These are phyloP conservation scores for Opeltia flavorubescens DNA, from an alignment of 495 filamentous ascomycete species.

Conservation along the genomic window DNA sequence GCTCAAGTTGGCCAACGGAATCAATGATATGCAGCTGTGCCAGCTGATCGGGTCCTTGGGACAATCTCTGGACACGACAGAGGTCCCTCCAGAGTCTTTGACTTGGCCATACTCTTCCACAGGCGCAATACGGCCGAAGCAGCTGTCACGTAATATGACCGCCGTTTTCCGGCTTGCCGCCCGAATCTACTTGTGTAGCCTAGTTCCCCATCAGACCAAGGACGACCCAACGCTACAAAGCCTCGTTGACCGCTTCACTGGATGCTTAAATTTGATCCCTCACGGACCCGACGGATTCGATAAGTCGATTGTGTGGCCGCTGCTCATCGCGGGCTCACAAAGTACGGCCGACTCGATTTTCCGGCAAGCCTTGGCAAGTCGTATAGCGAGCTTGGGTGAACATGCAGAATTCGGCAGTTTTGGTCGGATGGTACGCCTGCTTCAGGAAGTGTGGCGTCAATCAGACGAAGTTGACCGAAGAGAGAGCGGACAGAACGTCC, in stretches of 20 bases:
- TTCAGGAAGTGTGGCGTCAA: constrained; percentile 72
- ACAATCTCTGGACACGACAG: constrained; percentile 67
- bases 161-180: constrained; percentile 82
- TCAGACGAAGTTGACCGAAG: constrained; percentile 38
- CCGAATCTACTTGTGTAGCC: constrained; percentile 84
- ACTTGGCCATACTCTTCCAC: constrained; percentile 37
- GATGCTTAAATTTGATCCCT: constrained; percentile 63
- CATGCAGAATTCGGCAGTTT: constrained; percentile 70
- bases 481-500: constrained; percentile 48
- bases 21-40: constrained; percentile 70
- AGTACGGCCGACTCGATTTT: constrained; percentile 57
- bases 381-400: constrained; percentile 57
- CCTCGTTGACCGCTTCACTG: constrained; percentile 59
- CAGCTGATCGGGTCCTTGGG: constrained; percentile 70
- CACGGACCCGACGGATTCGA: constrained; percentile 72
- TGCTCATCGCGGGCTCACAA: constrained; percentile 69
- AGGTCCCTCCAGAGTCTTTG: constrained; percentile 42
- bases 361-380: constrained; percentile 58
- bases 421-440: constrained; percentile 62
- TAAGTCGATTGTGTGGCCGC: constrained; percentile 82
- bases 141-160: constrained; percentile 75
- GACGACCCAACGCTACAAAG: constrained; percentile 52
- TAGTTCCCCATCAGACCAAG: constrained; percentile 77
- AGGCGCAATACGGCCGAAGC: constrained; percentile 65
- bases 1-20: constrained; percentile 63